Evolutionary conservation across 768 basidiomycete species (phyloP).

Genomic region (Macrolepiota dolichaula): DNA sequence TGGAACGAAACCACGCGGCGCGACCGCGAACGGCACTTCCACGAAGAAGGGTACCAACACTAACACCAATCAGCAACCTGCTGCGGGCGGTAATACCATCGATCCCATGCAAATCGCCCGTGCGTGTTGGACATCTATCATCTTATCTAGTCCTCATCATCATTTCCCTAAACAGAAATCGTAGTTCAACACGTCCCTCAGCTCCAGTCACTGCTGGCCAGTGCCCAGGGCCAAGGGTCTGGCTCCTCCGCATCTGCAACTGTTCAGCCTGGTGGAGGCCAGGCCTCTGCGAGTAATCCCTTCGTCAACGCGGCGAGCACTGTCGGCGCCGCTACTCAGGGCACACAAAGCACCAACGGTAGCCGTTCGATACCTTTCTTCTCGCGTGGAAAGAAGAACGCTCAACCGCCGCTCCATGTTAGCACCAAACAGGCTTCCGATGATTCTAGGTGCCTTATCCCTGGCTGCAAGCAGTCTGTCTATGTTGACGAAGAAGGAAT

Average conservation of each 20-base stretch:
- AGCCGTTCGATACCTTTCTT: conserved; percentile 21
- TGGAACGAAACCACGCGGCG: conserved; percentile 17
- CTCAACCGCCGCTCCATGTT: conserved; percentile 28
- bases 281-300: conserved; percentile 24
- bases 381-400: conserved; percentile 21
- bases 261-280: not conserved
- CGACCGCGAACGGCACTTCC: conserved; percentile 11
- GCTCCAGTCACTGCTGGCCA: conserved; percentile 34
- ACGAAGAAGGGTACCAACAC: conserved; percentile 14
- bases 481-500: conserved; percentile 52
- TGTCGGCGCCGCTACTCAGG: not conserved
- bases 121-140: conserved; percentile 22
- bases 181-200: conserved; percentile 47
- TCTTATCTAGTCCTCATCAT: not conserved
- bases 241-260: not conserved
- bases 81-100: conserved; percentile 21
- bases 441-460: conserved; percentile 47
- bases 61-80: conserved; percentile 17
- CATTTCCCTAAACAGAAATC: conserved; percentile 28
- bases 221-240: conserved; percentile 8
- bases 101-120: conserved; percentile 39
- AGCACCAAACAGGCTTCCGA: conserved; percentile 33
- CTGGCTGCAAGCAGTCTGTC: conserved; percentile 54
- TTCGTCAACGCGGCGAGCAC: conserved; percentile 23
- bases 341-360: conserved; percentile 20